Conservation (phyloP, 2,329 filamentous ascomycete species). For the Septoria petroselini region DNA sequence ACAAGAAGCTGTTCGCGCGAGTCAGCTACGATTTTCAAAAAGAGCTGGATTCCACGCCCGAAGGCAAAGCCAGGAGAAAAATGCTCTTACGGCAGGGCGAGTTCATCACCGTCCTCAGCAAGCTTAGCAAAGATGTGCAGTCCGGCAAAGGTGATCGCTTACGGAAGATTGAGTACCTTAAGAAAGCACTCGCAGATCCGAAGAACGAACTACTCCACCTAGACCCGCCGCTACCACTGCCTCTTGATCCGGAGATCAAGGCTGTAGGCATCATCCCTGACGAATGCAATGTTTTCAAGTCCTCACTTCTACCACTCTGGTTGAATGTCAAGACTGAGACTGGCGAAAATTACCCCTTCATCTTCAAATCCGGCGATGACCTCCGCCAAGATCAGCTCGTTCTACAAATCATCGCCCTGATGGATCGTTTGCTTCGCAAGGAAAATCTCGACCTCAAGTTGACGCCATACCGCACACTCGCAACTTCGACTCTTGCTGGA, state of each 20-base stretch:
- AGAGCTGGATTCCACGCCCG: conserved; percentile 69
- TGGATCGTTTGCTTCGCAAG: conserved; percentile 93
- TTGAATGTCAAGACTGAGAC: conserved; percentile 81
- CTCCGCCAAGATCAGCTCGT: conserved; percentile 95
- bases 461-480: conserved; percentile 92
- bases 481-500: conserved; percentile 83
- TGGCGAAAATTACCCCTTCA: conserved; percentile 78
- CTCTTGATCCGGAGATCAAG: conserved; percentile 78
- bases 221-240: conserved; percentile 81
- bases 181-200: conserved; percentile 78
- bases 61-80: conserved; percentile 70
- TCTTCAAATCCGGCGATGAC: conserved; percentile 92
- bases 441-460: conserved; percentile 95
- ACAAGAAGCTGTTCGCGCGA: conserved; percentile 83
- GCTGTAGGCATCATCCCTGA: conserved; percentile 78
- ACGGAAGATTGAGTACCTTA: conserved; percentile 78
- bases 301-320: conserved; percentile 84
- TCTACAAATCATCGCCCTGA: conserved; percentile 94
- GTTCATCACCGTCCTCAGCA: conserved; percentile 79
- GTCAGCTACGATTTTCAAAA: conserved; percentile 96
- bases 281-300: conserved; percentile 91
- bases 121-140: conserved; percentile 84
- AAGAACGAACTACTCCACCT: conserved; percentile 84
- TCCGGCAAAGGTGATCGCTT: conserved; percentile 72
- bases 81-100: conserved; percentile 83